Evolutionary conservation across 2,329 filamentous ascomycete species (phyloP), one percentile per base, ranked within the genome.

Genomic region (Fusarium nanum): DNA sequence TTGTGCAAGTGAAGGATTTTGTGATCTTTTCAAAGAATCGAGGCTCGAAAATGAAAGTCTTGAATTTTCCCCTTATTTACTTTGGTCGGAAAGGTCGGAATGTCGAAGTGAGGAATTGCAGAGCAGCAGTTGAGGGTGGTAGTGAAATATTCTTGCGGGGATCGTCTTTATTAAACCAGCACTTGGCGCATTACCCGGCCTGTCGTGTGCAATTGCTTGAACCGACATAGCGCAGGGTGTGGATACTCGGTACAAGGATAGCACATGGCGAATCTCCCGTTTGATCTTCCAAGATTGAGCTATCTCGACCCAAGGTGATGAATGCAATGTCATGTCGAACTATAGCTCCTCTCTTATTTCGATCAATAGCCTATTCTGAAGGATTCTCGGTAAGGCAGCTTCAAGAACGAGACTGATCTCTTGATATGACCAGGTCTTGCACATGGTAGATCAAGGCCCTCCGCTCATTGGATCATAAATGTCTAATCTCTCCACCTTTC

Each of bases 121-220:
- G 16, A 44, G n/a, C 14, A 11, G 1, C 20, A 7, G 8, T n/a
- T 50, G 22, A 59, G 5, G 27, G 28, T 46, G 45, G 20, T 20
- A 25, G 28, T 22, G 20, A 44, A 58, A 45, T 46, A 18, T 37
- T 16, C 28, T 11, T n/a, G 61, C 30, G 56, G 66, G 66, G 66
- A 62, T 34, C 7, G 18, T 28, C 41, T 37, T 27, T 27, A 16
- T 56, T 70, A 41, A 37, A 53, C 50, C 46, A 45, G 45, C 61
- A 49, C 27, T 20, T 25, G 28, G 32, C 45, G 28, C 23, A 13
- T 49, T 4, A n/a, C 22, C 63, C 30, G 32, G 46, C 16, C 25
- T 48, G 32, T 37, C 60, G 67, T 27, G 16, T 55, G 11, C 6
- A 20, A 8, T 62, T 70, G 4, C 52, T 44, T 4, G 32, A 55